Evolutionary conservation across 495 filamentous ascomycete genomes (phyloP).

Genomic region (Penicillium parvum): DNA sequence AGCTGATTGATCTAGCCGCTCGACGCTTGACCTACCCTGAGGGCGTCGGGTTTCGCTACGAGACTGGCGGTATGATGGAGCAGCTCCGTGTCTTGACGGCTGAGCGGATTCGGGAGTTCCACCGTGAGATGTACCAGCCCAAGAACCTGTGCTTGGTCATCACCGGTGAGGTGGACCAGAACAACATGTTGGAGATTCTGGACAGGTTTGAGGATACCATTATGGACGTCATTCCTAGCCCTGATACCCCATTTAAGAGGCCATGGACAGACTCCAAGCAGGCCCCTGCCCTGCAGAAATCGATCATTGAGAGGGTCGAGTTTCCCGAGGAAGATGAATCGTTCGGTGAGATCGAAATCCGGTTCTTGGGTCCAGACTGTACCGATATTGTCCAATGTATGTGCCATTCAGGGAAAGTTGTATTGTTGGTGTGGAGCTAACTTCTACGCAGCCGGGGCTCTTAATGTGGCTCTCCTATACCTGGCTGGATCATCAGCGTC

Average conservation of each 20-base stretch:
- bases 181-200: constrained; percentile 70
- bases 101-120: constrained; percentile 86
- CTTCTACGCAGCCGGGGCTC: constrained; percentile 50
- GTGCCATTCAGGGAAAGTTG: too few relatives aligned
- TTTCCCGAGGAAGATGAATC: constrained; percentile 98
- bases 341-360: constrained; percentile 76
- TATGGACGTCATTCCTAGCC: constrained; percentile 69
- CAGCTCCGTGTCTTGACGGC: constrained; percentile 78
- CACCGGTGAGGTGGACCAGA: constrained; percentile 83
- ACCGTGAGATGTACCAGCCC: constrained; percentile 96
- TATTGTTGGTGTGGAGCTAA: too few relatives aligned
- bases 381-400: constrained; percentile 54
- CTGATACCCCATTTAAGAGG: constrained; percentile 71
- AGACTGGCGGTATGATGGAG: constrained; percentile 97
- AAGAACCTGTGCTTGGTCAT: constrained; percentile 90
- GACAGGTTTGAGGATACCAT: constrained; percentile 88
- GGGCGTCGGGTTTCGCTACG: constrained; percentile 87
- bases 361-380: constrained; percentile 79
- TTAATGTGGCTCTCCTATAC: constrained; percentile 76
- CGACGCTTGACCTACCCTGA: constrained; percentile 80
- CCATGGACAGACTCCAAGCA: constrained; percentile 88
- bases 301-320: constrained; percentile 68
- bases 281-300: constrained; percentile 63
- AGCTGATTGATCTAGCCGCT: constrained; percentile 80
- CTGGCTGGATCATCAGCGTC: constrained; percentile 90